These are phyloP conservation scores for Nitzschia inconspicua DNA, from an alignment of 108 stramenopile species.

Conservation along the genomic window DNA sequence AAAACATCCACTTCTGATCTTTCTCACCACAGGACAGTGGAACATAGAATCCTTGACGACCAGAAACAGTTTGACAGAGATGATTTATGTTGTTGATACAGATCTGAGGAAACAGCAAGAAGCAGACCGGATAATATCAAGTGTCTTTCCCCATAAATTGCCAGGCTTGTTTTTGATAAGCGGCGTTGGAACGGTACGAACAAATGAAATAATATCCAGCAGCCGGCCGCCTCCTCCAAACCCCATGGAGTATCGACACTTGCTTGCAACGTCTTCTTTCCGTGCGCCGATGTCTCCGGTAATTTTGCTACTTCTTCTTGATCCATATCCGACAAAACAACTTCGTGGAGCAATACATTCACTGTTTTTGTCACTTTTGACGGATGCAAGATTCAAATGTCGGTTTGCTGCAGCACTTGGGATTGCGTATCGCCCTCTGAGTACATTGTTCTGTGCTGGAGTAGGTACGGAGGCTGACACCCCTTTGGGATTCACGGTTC, in stretches of 20 bases:
- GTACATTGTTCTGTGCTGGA: slow-evolving; percentile 84
- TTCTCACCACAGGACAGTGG: slow-evolving; percentile 30
- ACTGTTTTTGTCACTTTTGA: slow-evolving; percentile 75
- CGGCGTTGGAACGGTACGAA: slow-evolving; percentile 52
- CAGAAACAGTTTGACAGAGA: slow-evolving; percentile 36
- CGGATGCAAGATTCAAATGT: slow-evolving; percentile 79
- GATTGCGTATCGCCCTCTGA: slow-evolving; percentile 80
- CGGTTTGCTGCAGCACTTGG: slow-evolving; percentile 83
- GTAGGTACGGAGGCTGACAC: slow-evolving; percentile 88
- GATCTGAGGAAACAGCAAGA: slow-evolving; percentile 84
- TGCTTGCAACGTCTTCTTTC: slow-evolving; percentile 73
- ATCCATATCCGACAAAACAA: slow-evolving; percentile 87
- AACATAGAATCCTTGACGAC: slow-evolving; percentile 3
- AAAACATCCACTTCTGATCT: slow-evolving; percentile 51
- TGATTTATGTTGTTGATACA: slow-evolving; percentile 72
- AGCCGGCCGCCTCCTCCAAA: slow-evolving; percentile 32
- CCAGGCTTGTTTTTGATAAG: slow-evolving; percentile 76
- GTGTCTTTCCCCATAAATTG: slow-evolving; percentile 68
- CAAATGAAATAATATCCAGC: slow-evolving; percentile 21
- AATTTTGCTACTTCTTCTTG: slow-evolving; percentile 68
- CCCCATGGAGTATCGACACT: slow-evolving; percentile 54
- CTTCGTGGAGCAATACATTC: slow-evolving; percentile 69
- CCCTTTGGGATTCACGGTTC: slow-evolving; percentile 82
- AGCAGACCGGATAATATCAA: slow-evolving; percentile 52
- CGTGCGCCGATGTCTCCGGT: slow-evolving; percentile 72